A percentile compares a stretch with the other conserved stretches of the same genome.
phyloP scores from a whole-genome alignment of 2,329 filamentous ascomycete genomes.

The Colletotrichum theobromicola region DNA sequence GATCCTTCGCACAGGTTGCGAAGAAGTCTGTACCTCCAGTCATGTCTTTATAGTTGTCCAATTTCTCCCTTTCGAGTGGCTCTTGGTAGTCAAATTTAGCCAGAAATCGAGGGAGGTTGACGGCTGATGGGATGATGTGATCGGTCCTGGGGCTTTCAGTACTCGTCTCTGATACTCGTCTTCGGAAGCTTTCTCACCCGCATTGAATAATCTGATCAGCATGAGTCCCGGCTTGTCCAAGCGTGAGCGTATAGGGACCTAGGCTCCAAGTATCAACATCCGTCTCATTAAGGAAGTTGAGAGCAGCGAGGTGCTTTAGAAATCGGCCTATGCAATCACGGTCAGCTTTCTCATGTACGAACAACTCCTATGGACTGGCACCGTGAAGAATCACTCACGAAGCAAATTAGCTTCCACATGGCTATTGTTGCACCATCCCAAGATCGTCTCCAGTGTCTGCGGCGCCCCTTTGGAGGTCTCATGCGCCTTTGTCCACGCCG shows the following conservation, averaged over 20 bases:
- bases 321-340: constrained; percentile 27
- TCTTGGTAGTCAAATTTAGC: constrained; percentile 36
- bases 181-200: constrained; percentile 26
- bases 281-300: constrained; percentile 35
- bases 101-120: constrained; percentile 37
- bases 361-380: too few species aligned
- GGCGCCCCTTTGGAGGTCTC: neutral
- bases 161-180: constrained; percentile 12
- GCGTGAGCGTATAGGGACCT: constrained; percentile 33
- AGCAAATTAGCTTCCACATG: constrained; percentile 33
- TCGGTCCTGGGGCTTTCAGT: constrained; percentile 22
- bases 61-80: constrained; percentile 24
- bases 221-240: constrained; percentile 34
- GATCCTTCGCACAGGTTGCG: constrained; percentile 30
- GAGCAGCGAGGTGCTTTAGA: constrained; percentile 33
- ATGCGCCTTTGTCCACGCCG: neutral
- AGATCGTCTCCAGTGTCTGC: neutral
- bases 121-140: constrained; percentile 32
- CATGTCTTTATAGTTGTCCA: constrained; percentile 8
- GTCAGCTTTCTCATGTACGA: neutral
- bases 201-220: constrained; percentile 33
- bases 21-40: constrained; percentile 36
- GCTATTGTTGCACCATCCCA: neutral
- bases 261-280: constrained; percentile 32
- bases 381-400: constrained; percentile 20